Evolutionary conservation across 768 basidiomycete species (phyloP), one percentile per base, ranked within the genome.

Genomic region (Hemileccinum rubropunctum): DNA sequence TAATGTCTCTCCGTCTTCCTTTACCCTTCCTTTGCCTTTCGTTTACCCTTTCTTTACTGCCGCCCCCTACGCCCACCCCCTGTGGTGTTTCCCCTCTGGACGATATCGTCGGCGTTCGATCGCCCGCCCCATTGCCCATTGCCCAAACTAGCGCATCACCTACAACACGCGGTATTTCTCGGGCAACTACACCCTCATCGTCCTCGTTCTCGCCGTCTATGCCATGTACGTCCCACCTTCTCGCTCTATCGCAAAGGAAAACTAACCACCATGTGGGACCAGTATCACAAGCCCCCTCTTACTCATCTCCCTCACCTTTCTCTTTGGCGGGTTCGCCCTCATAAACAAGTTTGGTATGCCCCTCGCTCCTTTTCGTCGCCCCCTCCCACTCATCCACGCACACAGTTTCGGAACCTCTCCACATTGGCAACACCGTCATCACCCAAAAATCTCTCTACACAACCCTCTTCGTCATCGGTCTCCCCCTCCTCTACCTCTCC

Each of bases 141-240:
- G n/a, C n/a, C n/a, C n/a, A n/a, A 30, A 17, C 26, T n/a, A 45
- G 91, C 83, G 92, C 51, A 90, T 95, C 79, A 90, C 91, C 20
- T 93, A 95, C 75, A 95, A 95, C 73, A 93, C 92, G 35, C 84
- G 88, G 42, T 91, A 90, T 65, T 91, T 90, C 71, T 91, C 88
- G 50, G 86, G 91, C 47, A 98, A 98, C 71, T 98, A 98, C 71
- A 78, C 85, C 40, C 68, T 92, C 63, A 80, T 95, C 60, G 73
- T 93, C 15, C 80, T 80, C 51, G 66, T 81, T 41, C 78, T 95
- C 51, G 89, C 82, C n/a, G 80, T 94, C 46, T 95, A 95, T 67
- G 88, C 91, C 3, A 57, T 93, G 91, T 95, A 68, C 66, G 82
- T 73, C 36, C 1, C 4, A n/a, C n/a, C n/a, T n/a, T n/a, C 8